Evolutionary conservation across 148 eudicot species (phyloP), one percentile per base, ranked within the genome.

Genomic region (Arctostaphylos glauca): DNA sequence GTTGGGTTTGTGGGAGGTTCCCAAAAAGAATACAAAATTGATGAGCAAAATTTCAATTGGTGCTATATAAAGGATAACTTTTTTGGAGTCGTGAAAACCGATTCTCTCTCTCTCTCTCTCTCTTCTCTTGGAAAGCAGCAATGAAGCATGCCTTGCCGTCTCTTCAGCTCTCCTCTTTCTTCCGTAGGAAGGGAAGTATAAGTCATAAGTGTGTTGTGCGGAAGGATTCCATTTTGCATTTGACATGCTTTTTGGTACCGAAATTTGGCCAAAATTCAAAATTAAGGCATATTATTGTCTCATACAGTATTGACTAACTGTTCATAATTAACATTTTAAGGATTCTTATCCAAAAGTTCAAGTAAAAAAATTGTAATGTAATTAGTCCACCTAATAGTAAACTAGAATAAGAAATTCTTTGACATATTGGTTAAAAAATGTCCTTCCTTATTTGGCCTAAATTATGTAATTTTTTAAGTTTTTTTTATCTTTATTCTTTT

Each of bases 151-250:
- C 74, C 46, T 56, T 54, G 59, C 23, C 71, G 12, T 80, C 60
- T 56, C 49, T 82, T 55, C 48, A 23, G 62, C 73, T 56, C 12
- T 19, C 72, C 6, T 54, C 9, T 79, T 84, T 80, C 79, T 85
- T 84, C 66, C 79, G 54, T 82, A 44, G 58, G 50, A 85, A 76
- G 89, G 79, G 81, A 87, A 68, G 84, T 77, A 85, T 87, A 78
- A 73, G 79, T 81, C 77, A 85, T 87, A 31, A 31, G 85, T 59
- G 44, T 21, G 53, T 48, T 62, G 64, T 89, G 79, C 86, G 56
- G 56, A 85, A 70, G 41, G 70, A 23, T 64, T 25, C 38, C 41
- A 9, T 23, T 23, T 64, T 41, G 9, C 23, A 10, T 64, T 64
- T 23, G 43, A 23, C 70, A 64, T 21, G 70, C 70, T 23, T 64